These are phyloP conservation scores for Rhododendron simsii DNA, from an alignment of 148 eudicot genomes.

Conservation along the genomic window DNA sequence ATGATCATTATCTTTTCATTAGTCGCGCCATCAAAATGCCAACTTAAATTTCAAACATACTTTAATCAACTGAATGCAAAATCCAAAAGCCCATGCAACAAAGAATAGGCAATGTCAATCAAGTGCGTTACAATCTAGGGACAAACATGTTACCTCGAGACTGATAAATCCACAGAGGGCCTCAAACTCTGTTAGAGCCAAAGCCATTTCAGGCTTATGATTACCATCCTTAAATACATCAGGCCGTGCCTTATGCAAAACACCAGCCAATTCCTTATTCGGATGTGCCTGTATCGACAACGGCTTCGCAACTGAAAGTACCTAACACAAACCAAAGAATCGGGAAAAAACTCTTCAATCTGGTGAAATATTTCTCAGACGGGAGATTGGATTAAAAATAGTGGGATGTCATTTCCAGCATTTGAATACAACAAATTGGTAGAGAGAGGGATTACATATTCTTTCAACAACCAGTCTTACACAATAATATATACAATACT, in stretches of 20 bases:
- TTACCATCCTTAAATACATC: constrained; percentile 62
- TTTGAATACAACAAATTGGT: neutral
- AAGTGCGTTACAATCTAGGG: neutral
- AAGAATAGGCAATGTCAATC: neutral
- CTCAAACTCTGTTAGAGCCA: constrained; percentile 82
- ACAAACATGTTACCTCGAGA: constrained; percentile 44
- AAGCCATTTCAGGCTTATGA: constrained; percentile 97
- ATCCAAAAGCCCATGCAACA: neutral
- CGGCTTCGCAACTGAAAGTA: constrained; percentile 73
- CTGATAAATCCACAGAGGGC: constrained; percentile 80
- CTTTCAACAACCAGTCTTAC: neutral
- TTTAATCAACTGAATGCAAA: neutral
- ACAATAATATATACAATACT: neutral
- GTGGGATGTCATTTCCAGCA: neutral
- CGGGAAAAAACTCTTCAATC: neutral
- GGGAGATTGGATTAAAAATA: neutral
- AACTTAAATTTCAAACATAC: neutral
- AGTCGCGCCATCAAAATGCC: neutral
- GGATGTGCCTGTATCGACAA: constrained; percentile 95
- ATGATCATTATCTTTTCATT: neutral
- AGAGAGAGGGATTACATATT: neutral
- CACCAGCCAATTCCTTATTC: constrained; percentile 58
- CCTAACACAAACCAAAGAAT: constrained; percentile 36
- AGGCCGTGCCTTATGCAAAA: constrained; percentile 58
- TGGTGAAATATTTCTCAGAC: neutral